phyloP scores from a whole-genome alignment of 768 basidiomycete genomes.

The Leucogyrophana mollusca region DNA sequence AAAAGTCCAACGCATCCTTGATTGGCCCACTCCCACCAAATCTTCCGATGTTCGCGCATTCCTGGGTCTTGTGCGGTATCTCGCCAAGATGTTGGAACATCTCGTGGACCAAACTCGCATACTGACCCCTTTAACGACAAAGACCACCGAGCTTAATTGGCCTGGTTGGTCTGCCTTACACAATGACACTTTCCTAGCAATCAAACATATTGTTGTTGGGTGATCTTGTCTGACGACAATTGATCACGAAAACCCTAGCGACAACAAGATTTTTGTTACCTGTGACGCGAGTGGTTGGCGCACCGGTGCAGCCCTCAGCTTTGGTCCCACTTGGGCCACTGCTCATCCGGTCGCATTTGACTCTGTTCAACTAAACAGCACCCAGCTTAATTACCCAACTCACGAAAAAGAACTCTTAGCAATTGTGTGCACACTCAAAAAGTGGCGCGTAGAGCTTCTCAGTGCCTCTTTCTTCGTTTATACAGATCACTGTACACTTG shows the following conservation, averaged over 20 bases:
- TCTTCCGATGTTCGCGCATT: slow-evolving; percentile 8
- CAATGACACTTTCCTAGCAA: slow-evolving; percentile 1
- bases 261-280: slow-evolving; percentile 13
- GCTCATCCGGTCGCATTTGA: slow-evolving; percentile 9
- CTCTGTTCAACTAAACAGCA: neutral
- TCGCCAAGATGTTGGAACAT: slow-evolving; percentile 2
- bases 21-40: slow-evolving; percentile 14
- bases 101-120: slow-evolving; percentile 6
- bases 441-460: slow-evolving; percentile 25
- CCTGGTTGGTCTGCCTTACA: slow-evolving; percentile 3
- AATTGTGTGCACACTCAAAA: slow-evolving; percentile 10
- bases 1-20: slow-evolving; percentile 4
- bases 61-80: slow-evolving; percentile 9
- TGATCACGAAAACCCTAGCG: slow-evolving; percentile 1
- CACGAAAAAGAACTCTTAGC: slow-evolving; percentile 32
- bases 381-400: slow-evolving; percentile 16
- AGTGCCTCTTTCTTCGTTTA: slow-evolving; percentile 23
- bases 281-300: slow-evolving; percentile 4
- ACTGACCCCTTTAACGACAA: slow-evolving; percentile 7
- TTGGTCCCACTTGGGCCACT: slow-evolving; percentile 5
- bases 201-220: slow-evolving; percentile 5
- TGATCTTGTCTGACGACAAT: slow-evolving; percentile 2
- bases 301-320: slow-evolving; percentile 4
- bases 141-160: slow-evolving; percentile 1
- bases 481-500: slow-evolving; percentile 38